A percentile compares a stretch with the other conserved stretches of the same genome.
These are phyloP conservation scores for Henckelia pumila DNA, from an alignment of 257 asterid genomes.

Conservation along the genomic window DNA sequence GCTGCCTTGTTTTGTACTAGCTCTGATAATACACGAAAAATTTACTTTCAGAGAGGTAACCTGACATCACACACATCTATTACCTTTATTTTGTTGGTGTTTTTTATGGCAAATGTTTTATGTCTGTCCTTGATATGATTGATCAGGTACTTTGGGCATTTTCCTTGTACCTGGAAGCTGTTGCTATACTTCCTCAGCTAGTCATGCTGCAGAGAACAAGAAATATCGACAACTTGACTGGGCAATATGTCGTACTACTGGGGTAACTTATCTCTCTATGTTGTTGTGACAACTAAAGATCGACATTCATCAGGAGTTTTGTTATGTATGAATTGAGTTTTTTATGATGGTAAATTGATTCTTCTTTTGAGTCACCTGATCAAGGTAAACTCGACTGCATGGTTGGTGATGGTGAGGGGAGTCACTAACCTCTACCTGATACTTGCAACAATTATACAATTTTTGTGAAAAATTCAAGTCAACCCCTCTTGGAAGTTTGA, in stretches of 20 bases:
- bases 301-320: neutral
- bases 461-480: neutral
- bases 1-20: conserved; percentile 66
- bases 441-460: neutral
- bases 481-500: neutral
- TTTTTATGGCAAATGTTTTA: neutral
- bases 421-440: neutral
- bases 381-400: neutral
- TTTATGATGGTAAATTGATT: conserved; percentile 5
- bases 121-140: neutral
- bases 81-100: neutral
- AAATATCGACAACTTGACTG: conserved; percentile 85
- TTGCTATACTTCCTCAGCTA: conserved; percentile 87
- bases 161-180: conserved; percentile 80
- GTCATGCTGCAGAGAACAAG: conserved; percentile 82
- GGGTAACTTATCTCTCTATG: conserved; percentile 44
- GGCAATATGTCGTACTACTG: conserved; percentile 77
- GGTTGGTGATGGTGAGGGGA: neutral
- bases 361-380: neutral
- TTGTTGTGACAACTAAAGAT: conserved; percentile 3
- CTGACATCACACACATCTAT: conserved; percentile 3
- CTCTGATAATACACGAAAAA: conserved; percentile 60
- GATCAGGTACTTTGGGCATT: conserved; percentile 75
- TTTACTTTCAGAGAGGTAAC: conserved; percentile 70
- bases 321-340: conserved; percentile 2